A percentile compares a stretch with the other conserved stretches of the same genome.
These are phyloP conservation scores for Sequoiadendron giganteum DNA, from an alignment of 75 land plant species.

Conservation along the genomic window DNA sequence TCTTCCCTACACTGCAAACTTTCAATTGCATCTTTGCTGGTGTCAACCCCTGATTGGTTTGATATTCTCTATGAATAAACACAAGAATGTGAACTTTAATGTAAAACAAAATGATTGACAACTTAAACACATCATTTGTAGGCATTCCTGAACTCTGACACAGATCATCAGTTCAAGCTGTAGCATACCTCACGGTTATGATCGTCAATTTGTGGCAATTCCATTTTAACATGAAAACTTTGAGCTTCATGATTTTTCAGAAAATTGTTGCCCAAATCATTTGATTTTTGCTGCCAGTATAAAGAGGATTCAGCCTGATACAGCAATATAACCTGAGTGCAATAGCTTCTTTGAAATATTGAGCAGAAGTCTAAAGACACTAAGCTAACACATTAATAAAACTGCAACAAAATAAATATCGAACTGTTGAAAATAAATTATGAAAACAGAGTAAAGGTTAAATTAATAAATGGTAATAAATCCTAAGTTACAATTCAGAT, in stretches of 20 bases:
- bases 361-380: background rate
- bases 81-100: background rate
- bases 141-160: background rate
- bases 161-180: background rate
- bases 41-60: background rate
- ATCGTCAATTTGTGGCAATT: background rate
- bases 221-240: background rate
- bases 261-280: background rate
- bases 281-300: background rate
- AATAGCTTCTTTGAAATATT: background rate
- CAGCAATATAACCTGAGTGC: background rate
- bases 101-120: background rate
- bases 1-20: background rate
- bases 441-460: background rate
- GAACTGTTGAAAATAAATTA: background rate
- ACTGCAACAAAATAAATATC: background rate
- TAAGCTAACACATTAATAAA: background rate
- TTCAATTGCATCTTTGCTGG: background rate
- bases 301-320: background rate
- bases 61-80: background rate
- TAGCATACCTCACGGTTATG: background rate
- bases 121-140: background rate
- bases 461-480: no score
- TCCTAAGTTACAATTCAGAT: no score
- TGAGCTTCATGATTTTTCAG: background rate